Evolutionary conservation across 768 basidiomycete genomes (phyloP), one percentile per base, ranked within the genome.

Genomic region (Tephrocybe sp.): DNA sequence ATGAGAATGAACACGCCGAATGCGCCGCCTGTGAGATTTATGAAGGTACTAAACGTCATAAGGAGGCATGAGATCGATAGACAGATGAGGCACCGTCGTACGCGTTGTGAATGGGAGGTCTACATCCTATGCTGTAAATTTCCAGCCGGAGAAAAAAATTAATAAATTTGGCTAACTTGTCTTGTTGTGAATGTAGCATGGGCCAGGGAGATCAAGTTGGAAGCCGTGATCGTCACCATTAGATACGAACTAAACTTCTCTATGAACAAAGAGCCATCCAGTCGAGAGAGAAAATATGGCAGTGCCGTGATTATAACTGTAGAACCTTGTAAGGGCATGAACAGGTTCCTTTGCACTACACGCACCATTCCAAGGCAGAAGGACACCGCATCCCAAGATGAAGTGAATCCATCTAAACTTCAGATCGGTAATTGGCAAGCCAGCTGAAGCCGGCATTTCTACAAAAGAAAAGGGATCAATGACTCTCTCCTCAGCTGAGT

Each of bases 321-420:
- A 13, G 19, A 17, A 3, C 36, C 9, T 4, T 45, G 43, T 16
- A 44, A 26, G 23, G 39, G 12, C 13, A 9, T 32, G 42, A 30
- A 30, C 41, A n/a, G n/a, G n/a, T 16, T 32, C 10, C 14, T 51
- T 30, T 13, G 43, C 26, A 13, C 5, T 3, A 10, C 13, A 63
- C 78, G 62, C 65, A 92, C 93, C 92, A 62, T 94, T 96, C 93
- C 93, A 97, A 23, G 90, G 85, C 14, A 97, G 68, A 6, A 97
- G 75, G 3, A 87, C 79, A 16, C 89, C 87, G 50, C 85, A 85
- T 2, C 93, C 60, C 36, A 60, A 48, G 12, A 60, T 30, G 56
- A 90, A 88, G 57, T 84, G 78, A 36, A 85, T 78, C 82, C 84
- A 85, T 44, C 70, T 66, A 59, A 85, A 75, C 40, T 70, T 73